A percentile compares a stretch with the other conserved stretches of the same genome.
Evolutionary conservation across 768 basidiomycete species (phyloP).

Genomic region (Lentinula sp.): DNA sequence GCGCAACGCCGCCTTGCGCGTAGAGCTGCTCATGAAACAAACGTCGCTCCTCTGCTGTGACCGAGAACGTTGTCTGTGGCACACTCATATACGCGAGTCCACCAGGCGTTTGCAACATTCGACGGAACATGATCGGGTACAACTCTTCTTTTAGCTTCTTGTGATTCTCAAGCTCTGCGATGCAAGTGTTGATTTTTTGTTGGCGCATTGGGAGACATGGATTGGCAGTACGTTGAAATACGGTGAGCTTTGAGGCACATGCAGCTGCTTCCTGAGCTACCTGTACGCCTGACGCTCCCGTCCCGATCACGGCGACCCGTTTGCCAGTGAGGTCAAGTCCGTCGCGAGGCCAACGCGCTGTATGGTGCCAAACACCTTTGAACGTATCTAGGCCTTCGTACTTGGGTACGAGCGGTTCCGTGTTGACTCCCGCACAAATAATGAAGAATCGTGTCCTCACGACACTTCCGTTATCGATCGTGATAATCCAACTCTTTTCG

Average conservation of each 20-base stretch:
- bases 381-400: background rate
- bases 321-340: constrained; percentile 1
- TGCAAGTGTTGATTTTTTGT: background rate
- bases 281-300: constrained; percentile 6
- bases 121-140: constrained; percentile 3
- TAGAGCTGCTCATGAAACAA: constrained; percentile 1
- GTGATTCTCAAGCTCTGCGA: background rate
- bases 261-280: constrained; percentile 5
- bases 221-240: constrained; percentile 8
- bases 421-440: constrained; percentile 5
- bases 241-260: background rate
- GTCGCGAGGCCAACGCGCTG: constrained; percentile 4
- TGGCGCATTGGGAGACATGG: constrained; percentile 8
- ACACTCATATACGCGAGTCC: background rate
- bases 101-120: background rate
- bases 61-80: background rate
- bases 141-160: constrained; percentile 1
- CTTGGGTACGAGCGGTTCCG: background rate
- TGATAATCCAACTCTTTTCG: constrained; percentile 8
- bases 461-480: background rate
- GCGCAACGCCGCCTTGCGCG: background rate
- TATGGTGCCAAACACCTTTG: constrained; percentile 4
- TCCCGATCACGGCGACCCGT: constrained; percentile 6
- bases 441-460: constrained; percentile 1
- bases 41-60: constrained; percentile 1